Evolutionary conservation across 495 filamentous ascomycete species (phyloP), one percentile per base, ranked within the genome.

Genomic region (Penicillium herquei): DNA sequence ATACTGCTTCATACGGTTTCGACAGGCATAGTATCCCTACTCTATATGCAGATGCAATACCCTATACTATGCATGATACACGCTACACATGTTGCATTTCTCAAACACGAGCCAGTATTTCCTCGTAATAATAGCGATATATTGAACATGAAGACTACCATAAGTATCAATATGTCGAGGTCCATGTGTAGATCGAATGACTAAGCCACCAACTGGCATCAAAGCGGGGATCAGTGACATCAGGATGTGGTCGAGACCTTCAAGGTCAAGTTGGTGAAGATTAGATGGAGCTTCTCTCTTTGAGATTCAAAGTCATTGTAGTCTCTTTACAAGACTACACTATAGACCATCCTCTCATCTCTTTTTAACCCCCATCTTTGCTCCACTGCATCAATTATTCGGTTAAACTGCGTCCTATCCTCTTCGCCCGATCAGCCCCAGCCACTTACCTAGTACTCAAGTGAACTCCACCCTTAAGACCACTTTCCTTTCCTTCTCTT

Each of bases 141-240:
- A 26, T 26, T 26, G 21, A 26, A 26, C 21, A 26, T 26, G 4
- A 26, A 4, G 21, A 26, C 21, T 26, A 26, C 4, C 21, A 26
- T 1, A 26, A n/a, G n/a, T n/a, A n/a, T n/a, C n/a, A n/a, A n/a
- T 1, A 26, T 26, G 21, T 26, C 21, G 4, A 26, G 21, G 21
- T 26, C 21, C 21, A 26, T 26, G 2, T 26, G 21, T 26, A 26
- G 21, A 26, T 26, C 21, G 1, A 26, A 26, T 26, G 21, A 26
- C 21, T 26, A 26, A 26, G 21, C 21, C 21, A 26, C 21, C 21
- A 26, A 26, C 21, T 26, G 43, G 30, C 43, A 46, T 46, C 43
- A 46, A 46, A 26, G 18, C 18, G 43, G 26, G 50, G 42, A 45
- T 39, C 40, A 39, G 57, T 57, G 55, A 57, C 55, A 57, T 57